A percentile compares a stretch with the other conserved stretches of the same genome.
Evolutionary conservation across 2,329 filamentous ascomycete species (phyloP).

Genomic region (Alternaria novae-zelandiae): DNA sequence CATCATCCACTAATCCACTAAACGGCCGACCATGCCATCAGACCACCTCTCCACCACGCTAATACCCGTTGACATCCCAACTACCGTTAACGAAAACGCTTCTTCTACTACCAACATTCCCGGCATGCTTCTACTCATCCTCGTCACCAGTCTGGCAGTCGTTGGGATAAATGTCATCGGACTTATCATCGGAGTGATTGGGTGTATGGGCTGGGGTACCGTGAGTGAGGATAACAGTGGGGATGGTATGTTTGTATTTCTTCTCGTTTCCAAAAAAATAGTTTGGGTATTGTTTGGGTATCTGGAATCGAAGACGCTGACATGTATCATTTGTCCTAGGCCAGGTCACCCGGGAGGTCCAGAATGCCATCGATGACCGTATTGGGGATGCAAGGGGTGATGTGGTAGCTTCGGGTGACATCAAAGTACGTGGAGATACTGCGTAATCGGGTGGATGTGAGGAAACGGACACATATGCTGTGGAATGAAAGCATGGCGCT

Average conservation of each 20-base stretch:
- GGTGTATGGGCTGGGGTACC: not conserved
- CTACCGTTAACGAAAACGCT: not conserved
- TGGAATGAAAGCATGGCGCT: not conserved
- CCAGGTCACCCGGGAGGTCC: not conserved
- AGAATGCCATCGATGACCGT: not conserved
- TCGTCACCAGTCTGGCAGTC: not conserved
- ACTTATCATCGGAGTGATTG: not conserved
- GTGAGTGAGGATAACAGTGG: not conserved
- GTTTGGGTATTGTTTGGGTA: not conserved
- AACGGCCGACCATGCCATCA: not conserved
- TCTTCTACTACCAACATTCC: not conserved
- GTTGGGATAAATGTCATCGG: not conserved
- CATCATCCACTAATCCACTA: not conserved
- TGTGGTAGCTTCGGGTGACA: not conserved
- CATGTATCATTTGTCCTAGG: not conserved
- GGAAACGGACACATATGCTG: not conserved
- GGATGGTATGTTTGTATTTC: not conserved
- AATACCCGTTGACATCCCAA: not conserved
- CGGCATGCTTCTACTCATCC: not conserved
- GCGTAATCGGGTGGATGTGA: not conserved
- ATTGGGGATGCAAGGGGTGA: not conserved
- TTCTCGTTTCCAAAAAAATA: too few relatives aligned
- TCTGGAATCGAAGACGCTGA: rapidly evolving
- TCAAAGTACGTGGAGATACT: not conserved
- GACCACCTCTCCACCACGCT: not conserved